These are phyloP conservation scores for Umbellularia californica DNA, from an alignment of 164 flowering plant genomes.

Conservation along the genomic window DNA sequence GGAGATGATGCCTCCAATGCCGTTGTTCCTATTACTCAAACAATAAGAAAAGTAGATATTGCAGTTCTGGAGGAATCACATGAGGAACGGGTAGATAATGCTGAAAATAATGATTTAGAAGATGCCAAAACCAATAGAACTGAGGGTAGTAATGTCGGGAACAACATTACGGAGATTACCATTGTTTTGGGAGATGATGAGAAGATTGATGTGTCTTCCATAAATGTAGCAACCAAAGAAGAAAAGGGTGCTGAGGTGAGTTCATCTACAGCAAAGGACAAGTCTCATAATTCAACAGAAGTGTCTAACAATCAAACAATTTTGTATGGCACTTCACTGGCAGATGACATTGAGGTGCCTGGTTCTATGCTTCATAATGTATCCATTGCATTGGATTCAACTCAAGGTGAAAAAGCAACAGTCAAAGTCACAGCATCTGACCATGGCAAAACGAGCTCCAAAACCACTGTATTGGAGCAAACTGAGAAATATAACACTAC, in stretches of 20 bases:
- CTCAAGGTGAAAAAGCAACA: slow-evolving; percentile 19
- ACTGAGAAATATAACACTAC: slow-evolving; percentile 14
- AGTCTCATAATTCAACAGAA: slow-evolving; percentile 15
- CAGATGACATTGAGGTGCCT: slow-evolving; percentile 8
- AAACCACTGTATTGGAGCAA: slow-evolving; percentile 19
- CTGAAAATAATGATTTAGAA: slow-evolving; percentile 15
- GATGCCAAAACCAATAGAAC: slow-evolving; percentile 14
- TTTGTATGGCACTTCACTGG: slow-evolving; percentile 12
- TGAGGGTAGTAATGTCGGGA: slow-evolving; percentile 15
- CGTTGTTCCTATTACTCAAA: slow-evolving; percentile 40
- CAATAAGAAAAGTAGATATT: slow-evolving; percentile 20
- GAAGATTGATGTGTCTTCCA: slow-evolving; percentile 15
- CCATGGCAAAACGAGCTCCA: slow-evolving; percentile 16
- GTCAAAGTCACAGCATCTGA: not conserved
- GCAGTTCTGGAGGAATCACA: slow-evolving; percentile 17
- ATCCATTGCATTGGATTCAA: slow-evolving; percentile 3
- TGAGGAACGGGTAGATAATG: slow-evolving; percentile 15
- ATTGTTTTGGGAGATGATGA: slow-evolving; percentile 11
- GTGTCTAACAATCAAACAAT: slow-evolving; percentile 27
- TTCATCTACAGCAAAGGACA: slow-evolving; percentile 11
- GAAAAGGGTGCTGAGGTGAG: slow-evolving; percentile 20
- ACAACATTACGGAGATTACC: slow-evolving; percentile 14
- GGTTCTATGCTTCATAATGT: slow-evolving; percentile 17
- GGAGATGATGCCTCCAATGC: slow-evolving; percentile 71
- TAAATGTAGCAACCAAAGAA: slow-evolving; percentile 12